phyloP scores from a whole-genome alignment of 768 basidiomycete genomes.

The Lactifluus volemus region DNA sequence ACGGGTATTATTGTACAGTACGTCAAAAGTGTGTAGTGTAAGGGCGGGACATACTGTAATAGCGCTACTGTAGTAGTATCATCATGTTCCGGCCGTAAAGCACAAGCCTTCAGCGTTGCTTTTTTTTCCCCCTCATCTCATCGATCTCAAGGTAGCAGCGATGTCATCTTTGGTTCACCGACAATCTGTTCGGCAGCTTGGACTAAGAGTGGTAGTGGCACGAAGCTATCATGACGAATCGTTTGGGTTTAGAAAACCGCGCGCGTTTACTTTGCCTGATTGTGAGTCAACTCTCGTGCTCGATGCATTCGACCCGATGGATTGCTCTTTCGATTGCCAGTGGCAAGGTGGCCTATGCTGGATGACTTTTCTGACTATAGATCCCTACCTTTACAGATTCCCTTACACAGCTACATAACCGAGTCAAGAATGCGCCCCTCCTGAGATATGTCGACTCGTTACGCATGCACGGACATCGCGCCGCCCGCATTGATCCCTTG shows the following conservation, averaged over 20 bases:
- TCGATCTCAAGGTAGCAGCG: too few species aligned
- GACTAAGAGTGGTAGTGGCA: neutral
- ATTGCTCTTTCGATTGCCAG: too few species aligned
- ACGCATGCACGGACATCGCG: slow-evolving; percentile 77
- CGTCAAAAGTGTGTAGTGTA: too few species aligned
- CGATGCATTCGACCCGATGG: neutral
- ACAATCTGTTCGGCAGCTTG: neutral
- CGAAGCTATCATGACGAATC: slow-evolving; percentile 66
- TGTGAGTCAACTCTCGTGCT: slow-evolving; percentile 36
- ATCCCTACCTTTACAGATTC: neutral
- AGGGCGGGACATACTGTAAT: too few species aligned
- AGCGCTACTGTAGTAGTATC: too few species aligned
- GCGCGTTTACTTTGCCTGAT: slow-evolving; percentile 57
- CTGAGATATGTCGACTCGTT: slow-evolving; percentile 86
- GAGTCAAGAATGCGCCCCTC: slow-evolving; percentile 64
- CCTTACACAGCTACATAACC: slow-evolving; percentile 49
- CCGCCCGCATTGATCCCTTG: slow-evolving; percentile 79
- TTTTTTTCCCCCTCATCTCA: too few species aligned
- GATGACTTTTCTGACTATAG: neutral
- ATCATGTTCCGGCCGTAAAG: too few species aligned
- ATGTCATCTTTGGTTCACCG: neutral
- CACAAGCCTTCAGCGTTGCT: too few species aligned
- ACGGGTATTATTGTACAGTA: too few species aligned
- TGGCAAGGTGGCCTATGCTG: neutral
- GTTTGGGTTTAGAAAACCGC: slow-evolving; percentile 64